A percentile compares a stretch with the other conserved stretches of the same genome.
These are phyloP conservation scores for Anthostomella pinea DNA, from an alignment of 2,329 filamentous ascomycete species.

Conservation along the genomic window DNA sequence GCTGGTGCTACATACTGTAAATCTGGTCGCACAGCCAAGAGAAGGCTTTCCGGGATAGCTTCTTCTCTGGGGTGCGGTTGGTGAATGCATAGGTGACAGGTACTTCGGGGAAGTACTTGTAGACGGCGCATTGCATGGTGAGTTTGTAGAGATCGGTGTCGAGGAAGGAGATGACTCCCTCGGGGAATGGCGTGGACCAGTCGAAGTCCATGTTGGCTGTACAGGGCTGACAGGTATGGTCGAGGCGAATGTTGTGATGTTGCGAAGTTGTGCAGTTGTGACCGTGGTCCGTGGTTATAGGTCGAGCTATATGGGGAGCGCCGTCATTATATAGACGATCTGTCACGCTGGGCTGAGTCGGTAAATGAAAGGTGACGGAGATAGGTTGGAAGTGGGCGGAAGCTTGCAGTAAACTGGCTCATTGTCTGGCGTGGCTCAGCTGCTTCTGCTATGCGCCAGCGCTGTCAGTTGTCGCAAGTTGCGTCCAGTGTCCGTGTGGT, in stretches of 20 bases:
- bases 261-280: too few relatives aligned
- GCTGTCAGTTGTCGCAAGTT: background rate
- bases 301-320: too few relatives aligned
- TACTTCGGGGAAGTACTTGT: constrained; percentile 83
- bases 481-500: background rate
- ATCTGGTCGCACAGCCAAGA: constrained; percentile 84
- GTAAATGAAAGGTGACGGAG: too few relatives aligned
- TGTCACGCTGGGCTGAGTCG: too few relatives aligned
- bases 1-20: constrained; percentile 53
- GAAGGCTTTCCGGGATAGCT: constrained; percentile 78
- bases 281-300: too few relatives aligned
- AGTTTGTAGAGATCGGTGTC: constrained; percentile 91
- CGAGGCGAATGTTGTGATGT: too few relatives aligned
- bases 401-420: too few relatives aligned
- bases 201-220: constrained; percentile 59
- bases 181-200: constrained; percentile 63
- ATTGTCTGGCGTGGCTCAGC: too few relatives aligned
- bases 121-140: constrained; percentile 96
- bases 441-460: too few relatives aligned
- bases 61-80: constrained; percentile 92
- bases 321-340: too few relatives aligned
- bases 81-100: constrained; percentile 91
- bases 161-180: constrained; percentile 78
- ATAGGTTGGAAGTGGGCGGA: too few relatives aligned
- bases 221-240: background rate